Evolutionary conservation across 495 filamentous ascomycete species (phyloP), one percentile per base, ranked within the genome.

Genomic region (Penicillium pancosmium): DNA sequence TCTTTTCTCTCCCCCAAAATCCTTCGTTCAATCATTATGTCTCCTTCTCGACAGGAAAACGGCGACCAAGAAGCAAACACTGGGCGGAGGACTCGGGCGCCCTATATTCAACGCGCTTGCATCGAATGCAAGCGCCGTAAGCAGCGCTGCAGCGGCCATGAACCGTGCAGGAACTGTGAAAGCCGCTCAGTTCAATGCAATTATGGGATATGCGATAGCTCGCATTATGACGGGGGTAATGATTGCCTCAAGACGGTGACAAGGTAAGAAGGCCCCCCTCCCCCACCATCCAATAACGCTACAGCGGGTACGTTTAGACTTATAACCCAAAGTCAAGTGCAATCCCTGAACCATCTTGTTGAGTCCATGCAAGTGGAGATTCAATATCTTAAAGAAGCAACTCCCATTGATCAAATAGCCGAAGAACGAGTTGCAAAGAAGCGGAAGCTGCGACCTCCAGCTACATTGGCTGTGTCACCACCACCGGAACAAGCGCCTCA

Each of bases 91-190:
- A 43, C 40, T 16, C 40, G 40, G 13, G 40, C 40, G 13, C 40
- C 40, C 5, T 43, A 43, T 16, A 43, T 43, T 16, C 7, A 7
- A 7, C 40, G 40, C 5, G 40, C 40, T 16, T 43, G 40, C 40
- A 43, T 43, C 40, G 40, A 43, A 43, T 43, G 40, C 13, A 43
- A 43, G n/a, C 40, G 40, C 4, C 40, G 40, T 13, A 43, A 43
- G n/a, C 40, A 43, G 40, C 40, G 40, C 13, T 43, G 40, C 13
- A 43, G 40, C 40, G 40, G 40, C 13, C 40, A 43, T 7, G 40
- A 43, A 7, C 40, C 40, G 4, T 43, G 40, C 40, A 43, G 15
- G 40, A 43, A 43, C 15, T 43, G 40, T 16, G 40, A 43, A 16
- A 43, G 13, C n/a, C 40, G 40, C 6, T 43, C 40, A 16, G 40